A percentile compares a stretch with the other conserved stretches of the same genome.
These are phyloP conservation scores for Suillus discolor DNA, from an alignment of 768 basidiomycete species.

Conservation along the genomic window DNA sequence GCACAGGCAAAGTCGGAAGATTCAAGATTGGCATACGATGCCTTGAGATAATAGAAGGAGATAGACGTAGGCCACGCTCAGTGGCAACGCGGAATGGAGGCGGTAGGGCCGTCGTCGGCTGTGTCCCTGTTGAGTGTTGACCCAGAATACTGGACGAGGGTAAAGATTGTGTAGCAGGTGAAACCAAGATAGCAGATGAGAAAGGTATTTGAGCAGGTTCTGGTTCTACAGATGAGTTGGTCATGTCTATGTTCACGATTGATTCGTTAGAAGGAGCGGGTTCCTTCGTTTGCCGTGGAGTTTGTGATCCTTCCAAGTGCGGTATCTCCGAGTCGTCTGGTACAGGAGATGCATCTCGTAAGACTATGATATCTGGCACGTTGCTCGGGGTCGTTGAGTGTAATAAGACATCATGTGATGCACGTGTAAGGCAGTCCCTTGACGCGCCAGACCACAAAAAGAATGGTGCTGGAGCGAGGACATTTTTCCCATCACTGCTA, in stretches of 20 bases:
- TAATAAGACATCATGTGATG: neutral
- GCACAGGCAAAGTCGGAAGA: constrained; percentile 49
- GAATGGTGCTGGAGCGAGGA: constrained; percentile 19
- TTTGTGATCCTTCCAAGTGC: constrained; percentile 10
- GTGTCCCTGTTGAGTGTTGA: constrained; percentile 14
- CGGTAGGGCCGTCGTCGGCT: constrained; percentile 18
- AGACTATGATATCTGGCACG: neutral
- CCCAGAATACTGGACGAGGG: constrained; percentile 8
- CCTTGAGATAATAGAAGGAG: constrained; percentile 47
- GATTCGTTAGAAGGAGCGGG: constrained; percentile 15
- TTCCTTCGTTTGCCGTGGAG: constrained; percentile 17
- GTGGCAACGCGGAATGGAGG: constrained; percentile 27
- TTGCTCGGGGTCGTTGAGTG: neutral
- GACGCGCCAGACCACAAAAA: constrained; percentile 18
- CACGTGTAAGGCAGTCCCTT: constrained; percentile 12
- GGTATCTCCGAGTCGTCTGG: neutral
- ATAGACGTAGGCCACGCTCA: constrained; percentile 43
- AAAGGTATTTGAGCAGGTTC: constrained; percentile 8
- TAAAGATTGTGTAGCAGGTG: neutral
- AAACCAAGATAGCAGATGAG: constrained; percentile 3
- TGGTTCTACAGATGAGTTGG: neutral
- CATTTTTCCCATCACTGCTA: constrained; percentile 7
- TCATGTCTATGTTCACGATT: constrained; percentile 8
- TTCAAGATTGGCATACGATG: constrained; percentile 49
- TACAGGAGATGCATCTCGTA: neutral